Evolutionary conservation across 805 yeast species (phyloP), one percentile per base, ranked within the genome.

Genomic region (Wickerhamiella hasegawae): DNA sequence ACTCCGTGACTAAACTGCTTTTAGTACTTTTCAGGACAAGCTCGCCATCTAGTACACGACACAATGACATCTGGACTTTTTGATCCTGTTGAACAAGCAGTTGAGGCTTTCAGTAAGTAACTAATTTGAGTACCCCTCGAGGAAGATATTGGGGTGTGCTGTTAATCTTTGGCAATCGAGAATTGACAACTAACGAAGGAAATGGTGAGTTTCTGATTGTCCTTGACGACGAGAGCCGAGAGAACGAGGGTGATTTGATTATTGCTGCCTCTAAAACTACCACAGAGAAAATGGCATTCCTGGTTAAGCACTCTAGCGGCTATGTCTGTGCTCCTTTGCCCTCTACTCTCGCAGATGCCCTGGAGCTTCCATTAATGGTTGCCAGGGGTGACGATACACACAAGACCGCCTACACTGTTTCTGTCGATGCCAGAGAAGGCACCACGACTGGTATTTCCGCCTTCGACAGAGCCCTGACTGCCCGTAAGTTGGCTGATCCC

Each of bases 401-500:
- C 47, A 93, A 94, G 9, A 90, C 99, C 1, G 97, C 97, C 2
- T 90, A 90, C 59, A 90, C 98, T 1, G 73, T 90, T 33, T 83
- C 96, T 1, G 81, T 81, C 35, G 99, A 90, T 53, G 73, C 62
- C 42, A 73, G 69, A 24, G 77, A 77, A 38, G 94, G 94, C 24
- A 85, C 97, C 25, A 83, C 97, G 10, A 90, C 99, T 0, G 99
- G 99, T 10, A 90, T 90, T 34, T 78, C 93, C 18, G 96, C 98
- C 8, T 76, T 75, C 48, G 99, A 90, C 57, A 68, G 99, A 49
- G 87, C 93, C 0, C 59, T 79, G 45, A 90, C 98, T 1, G 80
- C 81, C 26, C 58, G 65, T 26, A 65, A 65, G 40, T 65, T 90
- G 46, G 94, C 94, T 1, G 67, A 70, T 43, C 62, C 78, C 4